Base-by-base conservation (phyloP, 148 eudicot species). In the Arbutus unedo region DNA sequence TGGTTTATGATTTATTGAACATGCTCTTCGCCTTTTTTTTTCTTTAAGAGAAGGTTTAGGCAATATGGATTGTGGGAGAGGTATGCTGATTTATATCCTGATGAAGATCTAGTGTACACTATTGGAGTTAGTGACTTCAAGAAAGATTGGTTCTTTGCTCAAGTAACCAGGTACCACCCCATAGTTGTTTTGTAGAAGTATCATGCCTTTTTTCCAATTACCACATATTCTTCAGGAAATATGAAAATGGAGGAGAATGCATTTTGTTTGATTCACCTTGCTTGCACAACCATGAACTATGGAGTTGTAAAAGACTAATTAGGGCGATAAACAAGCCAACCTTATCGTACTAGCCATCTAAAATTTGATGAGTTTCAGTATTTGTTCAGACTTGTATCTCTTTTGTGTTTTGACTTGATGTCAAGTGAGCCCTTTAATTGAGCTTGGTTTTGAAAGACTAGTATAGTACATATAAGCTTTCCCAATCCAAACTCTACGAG, bases 61-160 rank as follows among this genome's bases (percentile, higher is more conserved):
- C 98, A 95, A 74, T 95, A 95, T 85, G 98, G 97, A 60, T 82
- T 95, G 72, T 95, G 98, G 98, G 94, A 93, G 25, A 85, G 93
- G 81, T 95, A 95, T 80, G 64, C 94, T 4, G 98, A 95, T 21
- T 72, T 95, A 54, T 91, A 95, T 82, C 94, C 97, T 4, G 55
- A 88, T 80, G 87, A 81, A 51, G 98, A 95, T 85, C 88, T 95
- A 50, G 90, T 91, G 38, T 95, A 87, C 84, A 93, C 88, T 0
- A 75, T 95, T 74, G 95, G 95, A n/a, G 87, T 79, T 16, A 93
- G 97, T 78, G 88, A 92, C 77, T 92, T 87, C 76, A 71, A 82
- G 59, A 91, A 85, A 77, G 97, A 95, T 83, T 95, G 98, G 98
- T 95, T 95, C 85, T 95, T 88, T 89, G 94, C 97, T 87, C 98